A percentile compares a stretch with the other conserved stretches of the same genome.
phyloP scores from a whole-genome alignment of 768 basidiomycete genomes.

The Aureoboletus auriporus region DNA sequence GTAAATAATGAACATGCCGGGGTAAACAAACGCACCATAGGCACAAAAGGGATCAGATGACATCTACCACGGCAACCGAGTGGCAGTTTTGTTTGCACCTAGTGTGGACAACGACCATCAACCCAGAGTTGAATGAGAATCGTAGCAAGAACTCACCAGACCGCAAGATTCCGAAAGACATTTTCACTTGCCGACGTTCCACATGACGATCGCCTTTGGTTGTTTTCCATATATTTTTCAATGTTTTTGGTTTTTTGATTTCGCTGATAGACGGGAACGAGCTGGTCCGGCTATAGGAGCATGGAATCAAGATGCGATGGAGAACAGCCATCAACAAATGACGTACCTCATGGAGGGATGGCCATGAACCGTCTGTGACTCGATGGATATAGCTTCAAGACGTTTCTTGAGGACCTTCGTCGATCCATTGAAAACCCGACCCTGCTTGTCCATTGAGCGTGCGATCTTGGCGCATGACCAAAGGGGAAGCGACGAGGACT shows the following conservation, averaged over 20 bases:
- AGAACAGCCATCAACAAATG: background rate
- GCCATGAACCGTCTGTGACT: constrained; percentile 5
- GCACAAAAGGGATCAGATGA: background rate
- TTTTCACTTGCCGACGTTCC: background rate
- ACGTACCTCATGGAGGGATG: constrained; percentile 1
- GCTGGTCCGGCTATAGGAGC: background rate
- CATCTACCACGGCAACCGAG: background rate
- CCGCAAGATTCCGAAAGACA: background rate
- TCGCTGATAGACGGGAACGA: background rate
- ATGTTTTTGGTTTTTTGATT: background rate
- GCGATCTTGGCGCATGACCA: constrained; percentile 17
- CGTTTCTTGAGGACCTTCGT: constrained; percentile 7
- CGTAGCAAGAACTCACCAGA: background rate
- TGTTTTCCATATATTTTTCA: background rate
- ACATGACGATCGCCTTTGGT: background rate
- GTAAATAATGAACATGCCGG: background rate
- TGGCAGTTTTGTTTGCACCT: too few species aligned
- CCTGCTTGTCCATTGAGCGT: constrained; percentile 6
- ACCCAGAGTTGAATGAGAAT: background rate
- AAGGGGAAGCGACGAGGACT: constrained; percentile 4
- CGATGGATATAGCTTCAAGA: constrained; percentile 4
- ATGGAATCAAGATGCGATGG: background rate
- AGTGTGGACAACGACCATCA: background rate
- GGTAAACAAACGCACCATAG: constrained; percentile 2
- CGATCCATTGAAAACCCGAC: background rate